phyloP scores from a whole-genome alignment of 2,329 filamentous ascomycete species.

The Aspergillus sp. region DNA sequence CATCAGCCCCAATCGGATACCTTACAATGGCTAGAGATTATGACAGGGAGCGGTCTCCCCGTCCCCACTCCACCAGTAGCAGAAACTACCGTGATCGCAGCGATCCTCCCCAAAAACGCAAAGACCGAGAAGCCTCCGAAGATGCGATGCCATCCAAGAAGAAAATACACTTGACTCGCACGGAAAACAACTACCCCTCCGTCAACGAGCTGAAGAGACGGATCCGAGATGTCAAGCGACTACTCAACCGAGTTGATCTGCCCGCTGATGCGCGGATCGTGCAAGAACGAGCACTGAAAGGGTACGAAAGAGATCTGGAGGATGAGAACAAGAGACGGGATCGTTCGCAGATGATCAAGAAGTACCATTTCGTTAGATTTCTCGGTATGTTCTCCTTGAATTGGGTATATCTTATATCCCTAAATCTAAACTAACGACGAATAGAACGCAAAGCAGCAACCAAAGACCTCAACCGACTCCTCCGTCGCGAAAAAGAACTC shows the following conservation, averaged over 20 bases:
- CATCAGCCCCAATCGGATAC: conserved; percentile 5
- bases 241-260: conserved; percentile 46
- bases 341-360: conserved; percentile 53
- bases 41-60: conserved; percentile 5
- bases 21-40: conserved; percentile 5
- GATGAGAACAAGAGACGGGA: conserved; percentile 46
- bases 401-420: conserved; percentile 4
- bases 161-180: conserved; percentile 15
- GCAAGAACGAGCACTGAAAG: conserved; percentile 56
- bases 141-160: conserved; percentile 23
- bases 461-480: conserved; percentile 32
- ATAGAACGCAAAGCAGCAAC: conserved; percentile 40
- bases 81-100: conserved; percentile 14
- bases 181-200: conserved; percentile 27
- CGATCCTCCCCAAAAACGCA: conserved; percentile 25
- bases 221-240: conserved; percentile 52
- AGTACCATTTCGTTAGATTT: conserved; percentile 65
- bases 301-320: conserved; percentile 52
- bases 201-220: conserved; percentile 51
- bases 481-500: conserved; percentile 35
- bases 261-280: conserved; percentile 53
- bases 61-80: conserved; percentile 1
- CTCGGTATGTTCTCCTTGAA: conserved; percentile 38
- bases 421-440: not conserved
- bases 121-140: conserved; percentile 20